Conservation (phyloP, 2,329 filamentous ascomycete genomes). For the Cercospora sesami region DNA sequence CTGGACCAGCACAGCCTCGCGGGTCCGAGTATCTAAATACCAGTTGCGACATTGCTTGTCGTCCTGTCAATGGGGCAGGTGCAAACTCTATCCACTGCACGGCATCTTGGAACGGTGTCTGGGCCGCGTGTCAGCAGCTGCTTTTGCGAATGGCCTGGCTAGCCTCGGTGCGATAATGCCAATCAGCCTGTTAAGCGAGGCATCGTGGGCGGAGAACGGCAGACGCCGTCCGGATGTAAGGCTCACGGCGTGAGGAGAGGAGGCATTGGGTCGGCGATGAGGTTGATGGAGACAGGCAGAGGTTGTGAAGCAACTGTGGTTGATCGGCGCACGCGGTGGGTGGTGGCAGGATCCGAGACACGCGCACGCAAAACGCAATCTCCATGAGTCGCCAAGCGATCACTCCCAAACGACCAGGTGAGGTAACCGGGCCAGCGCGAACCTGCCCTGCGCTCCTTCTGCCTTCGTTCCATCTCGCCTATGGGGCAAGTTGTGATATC, state of each 20-base stretch:
- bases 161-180: not conserved
- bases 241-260: not conserved
- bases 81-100: conserved; percentile 9
- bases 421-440: not conserved
- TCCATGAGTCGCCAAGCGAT: not conserved
- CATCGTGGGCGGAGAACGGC: not conserved
- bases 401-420: not conserved
- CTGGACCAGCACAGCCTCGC: not conserved
- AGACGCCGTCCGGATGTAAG: not conserved
- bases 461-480: not conserved
- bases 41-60: conserved; percentile 3
- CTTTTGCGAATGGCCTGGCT: not conserved
- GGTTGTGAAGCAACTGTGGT: not conserved
- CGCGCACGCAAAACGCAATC: not conserved
- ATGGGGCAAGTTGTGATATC: not conserved
- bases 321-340: not conserved
- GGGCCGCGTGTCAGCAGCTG: not conserved
- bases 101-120: not conserved
- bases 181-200: not conserved
- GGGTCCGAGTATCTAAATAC: not conserved
- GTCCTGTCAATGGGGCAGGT: conserved; percentile 12
- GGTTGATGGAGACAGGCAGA: not conserved
- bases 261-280: not conserved
- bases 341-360: not conserved
- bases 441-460: not conserved